phyloP scores from a whole-genome alignment of 352 stramenopile species.

The Thalassiosira mediterranea region DNA sequence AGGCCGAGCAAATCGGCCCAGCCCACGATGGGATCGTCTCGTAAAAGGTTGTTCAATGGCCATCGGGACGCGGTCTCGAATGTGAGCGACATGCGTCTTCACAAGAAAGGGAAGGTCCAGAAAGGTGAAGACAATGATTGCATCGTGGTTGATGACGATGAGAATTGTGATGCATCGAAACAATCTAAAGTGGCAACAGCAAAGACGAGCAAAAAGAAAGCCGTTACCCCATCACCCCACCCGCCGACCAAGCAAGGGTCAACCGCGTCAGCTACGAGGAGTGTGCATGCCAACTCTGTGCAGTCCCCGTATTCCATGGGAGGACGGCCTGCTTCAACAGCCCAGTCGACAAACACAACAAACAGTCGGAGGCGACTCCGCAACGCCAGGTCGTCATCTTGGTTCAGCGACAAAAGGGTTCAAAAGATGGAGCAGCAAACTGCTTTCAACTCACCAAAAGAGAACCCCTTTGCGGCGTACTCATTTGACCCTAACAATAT shows the following conservation, averaged over 20 bases:
- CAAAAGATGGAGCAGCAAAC: constrained; percentile 63
- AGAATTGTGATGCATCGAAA: background rate
- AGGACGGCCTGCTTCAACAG: constrained; percentile 5
- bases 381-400: constrained; percentile 36
- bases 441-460: constrained; percentile 70
- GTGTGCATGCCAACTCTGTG: background rate
- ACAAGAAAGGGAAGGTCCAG: constrained; percentile 31
- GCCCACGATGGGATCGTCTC: background rate
- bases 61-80: constrained; percentile 48
- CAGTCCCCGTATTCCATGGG: no score
- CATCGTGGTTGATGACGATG: constrained; percentile 19
- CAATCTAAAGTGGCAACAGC: background rate
- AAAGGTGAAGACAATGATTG: constrained; percentile 31
- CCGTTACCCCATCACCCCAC: constrained; percentile 54
- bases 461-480: constrained; percentile 80
- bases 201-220: constrained; percentile 15
- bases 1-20: constrained; percentile 21
- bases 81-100: constrained; percentile 43
- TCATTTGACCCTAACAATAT: constrained; percentile 83
- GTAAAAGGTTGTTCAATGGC: constrained; percentile 28
- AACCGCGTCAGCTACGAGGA: background rate
- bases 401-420: constrained; percentile 50
- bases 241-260: constrained; percentile 4
- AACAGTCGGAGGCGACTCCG: constrained; percentile 24
- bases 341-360: constrained; percentile 19